phyloP scores from a whole-genome alignment of 2,329 filamentous ascomycete species.

The Fusarium papillatum region DNA sequence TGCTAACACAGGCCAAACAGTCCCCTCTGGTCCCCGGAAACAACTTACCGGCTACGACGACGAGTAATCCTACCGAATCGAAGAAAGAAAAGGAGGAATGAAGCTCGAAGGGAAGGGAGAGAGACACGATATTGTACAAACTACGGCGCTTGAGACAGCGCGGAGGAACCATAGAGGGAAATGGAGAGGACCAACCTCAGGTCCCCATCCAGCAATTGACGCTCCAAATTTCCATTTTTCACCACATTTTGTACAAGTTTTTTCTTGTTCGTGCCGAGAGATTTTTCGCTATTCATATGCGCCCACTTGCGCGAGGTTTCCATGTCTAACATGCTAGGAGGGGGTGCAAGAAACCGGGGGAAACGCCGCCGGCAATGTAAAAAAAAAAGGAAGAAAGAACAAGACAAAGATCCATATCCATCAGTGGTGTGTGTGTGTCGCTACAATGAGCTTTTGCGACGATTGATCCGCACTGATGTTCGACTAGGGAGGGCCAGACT shows the following conservation, averaged over 20 bases:
- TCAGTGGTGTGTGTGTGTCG: background rate
- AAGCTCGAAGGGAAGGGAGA: conserved; percentile 10
- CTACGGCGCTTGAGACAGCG: conserved; percentile 40
- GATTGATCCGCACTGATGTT: conserved; percentile 32
- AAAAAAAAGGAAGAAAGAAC: conserved; percentile 25
- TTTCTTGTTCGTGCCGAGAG: conserved; percentile 8
- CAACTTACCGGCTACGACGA: conserved; percentile 73
- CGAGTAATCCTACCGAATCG: conserved; percentile 48
- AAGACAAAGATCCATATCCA: background rate
- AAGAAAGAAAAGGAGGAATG: conserved; percentile 13
- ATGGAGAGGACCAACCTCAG: conserved; percentile 30
- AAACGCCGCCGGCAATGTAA: conserved; percentile 31
- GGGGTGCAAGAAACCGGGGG: conserved; percentile 6
- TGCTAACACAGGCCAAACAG: conserved; percentile 50
- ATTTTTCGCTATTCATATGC: conserved; percentile 29
- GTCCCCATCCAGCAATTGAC: conserved; percentile 42
- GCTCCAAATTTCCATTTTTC: conserved; percentile 44
- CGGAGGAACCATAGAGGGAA: conserved; percentile 33
- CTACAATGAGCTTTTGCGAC: conserved; percentile 30
- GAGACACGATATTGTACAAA: conserved; percentile 42
- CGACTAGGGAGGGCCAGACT: conserved; percentile 46
- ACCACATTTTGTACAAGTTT: background rate
- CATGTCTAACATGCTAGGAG: conserved; percentile 29
- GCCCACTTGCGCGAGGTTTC: conserved; percentile 26
- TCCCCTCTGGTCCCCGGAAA: conserved; percentile 71